Evolutionary conservation across 2,329 filamentous ascomycete species (phyloP).

Genomic region (Nothomitra cinnamomea): DNA sequence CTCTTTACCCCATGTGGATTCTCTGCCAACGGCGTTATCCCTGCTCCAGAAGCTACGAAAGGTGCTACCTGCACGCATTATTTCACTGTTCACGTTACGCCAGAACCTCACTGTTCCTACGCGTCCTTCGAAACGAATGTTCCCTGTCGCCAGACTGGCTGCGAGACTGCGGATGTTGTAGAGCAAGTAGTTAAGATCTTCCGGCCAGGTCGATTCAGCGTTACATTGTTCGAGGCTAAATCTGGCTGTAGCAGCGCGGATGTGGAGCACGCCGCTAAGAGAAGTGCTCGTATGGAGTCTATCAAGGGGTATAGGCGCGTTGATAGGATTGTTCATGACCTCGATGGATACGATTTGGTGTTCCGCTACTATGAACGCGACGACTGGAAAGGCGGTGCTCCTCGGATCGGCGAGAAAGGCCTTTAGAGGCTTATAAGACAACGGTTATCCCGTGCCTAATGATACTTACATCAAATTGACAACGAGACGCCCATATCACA

Average conservation of each 20-base stretch:
- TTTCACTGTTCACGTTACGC: constrained; percentile 96
- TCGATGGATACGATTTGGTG: constrained; percentile 92
- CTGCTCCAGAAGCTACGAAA: constrained; percentile 42
- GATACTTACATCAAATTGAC: too few relatives aligned
- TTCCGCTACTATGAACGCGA: constrained; percentile 93
- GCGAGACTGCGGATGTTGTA: constrained; percentile 78
- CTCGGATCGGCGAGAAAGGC: constrained; percentile 37
- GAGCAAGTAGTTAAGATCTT: constrained; percentile 92
- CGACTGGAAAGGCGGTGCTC: constrained; percentile 53
- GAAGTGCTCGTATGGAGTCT: constrained; percentile 45
- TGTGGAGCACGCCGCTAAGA: constrained; percentile 22
- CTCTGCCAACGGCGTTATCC: constrained; percentile 90
- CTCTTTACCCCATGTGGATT: constrained; percentile 94
- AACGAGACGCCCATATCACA: too few relatives aligned
- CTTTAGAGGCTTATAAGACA: neutral
- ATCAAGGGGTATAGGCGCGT: constrained; percentile 77
- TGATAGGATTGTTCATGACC: constrained; percentile 90
- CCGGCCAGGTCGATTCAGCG: constrained; percentile 91
- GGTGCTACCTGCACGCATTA: constrained; percentile 54
- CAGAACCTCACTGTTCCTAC: constrained; percentile 92
- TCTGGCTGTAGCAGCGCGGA: constrained; percentile 20
- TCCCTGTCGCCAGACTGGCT: constrained; percentile 70
- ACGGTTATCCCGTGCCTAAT: neutral
- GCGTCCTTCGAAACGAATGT: constrained; percentile 98
- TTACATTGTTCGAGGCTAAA: constrained; percentile 92